Evolutionary conservation across 495 filamentous ascomycete genomes (phyloP), one percentile per base, ranked within the genome.

Genomic region (Aspergillus hancockii): DNA sequence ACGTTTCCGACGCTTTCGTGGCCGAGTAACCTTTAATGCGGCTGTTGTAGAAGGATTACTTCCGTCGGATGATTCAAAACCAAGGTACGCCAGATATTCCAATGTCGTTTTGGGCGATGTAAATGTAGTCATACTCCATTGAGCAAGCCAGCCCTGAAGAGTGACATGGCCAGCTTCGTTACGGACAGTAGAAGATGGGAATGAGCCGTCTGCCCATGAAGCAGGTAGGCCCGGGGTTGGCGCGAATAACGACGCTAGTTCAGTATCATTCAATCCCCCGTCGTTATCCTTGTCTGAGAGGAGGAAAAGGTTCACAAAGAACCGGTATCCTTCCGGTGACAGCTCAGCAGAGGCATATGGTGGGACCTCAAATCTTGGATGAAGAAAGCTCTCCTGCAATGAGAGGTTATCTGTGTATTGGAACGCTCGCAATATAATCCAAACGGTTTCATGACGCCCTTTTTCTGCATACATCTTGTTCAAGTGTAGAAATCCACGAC

Each of bases 121-220:
- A 65, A 98, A 98, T 2, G 94, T 98, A 0, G 95, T 98, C 94
- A 98, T 98, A 72, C 92, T 96, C 94, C 94, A 98, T 63, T 98
- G 94, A 5, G 94, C 95, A 18, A 98, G 83, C 94, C 94, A 98
- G 5, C 94, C 94, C 72, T 98, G 94, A 2, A 98, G 81, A 4
- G 94, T 98, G 61, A 98, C 92, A 72, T 97, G 84, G 1, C 93
- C 93, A 10, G 92, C 91, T 74, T 98, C 94, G 69, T 96, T 97
- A 36, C 91, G 88, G 16, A 98, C 92, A 13, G 95, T 96, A 4
- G 90, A 95, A 4, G 90, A 93, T 8, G 94, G 95, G 68, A 98
- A 98, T 14, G 88, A 88, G 54, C 94, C 92, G 54, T 97, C 94
- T 0, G 85, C 76, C 94, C 94, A 98, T 0, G 88, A 92, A 5